These are phyloP conservation scores for Sindora glabra DNA, from an alignment of 306 rosid genomes.

Conservation along the genomic window DNA sequence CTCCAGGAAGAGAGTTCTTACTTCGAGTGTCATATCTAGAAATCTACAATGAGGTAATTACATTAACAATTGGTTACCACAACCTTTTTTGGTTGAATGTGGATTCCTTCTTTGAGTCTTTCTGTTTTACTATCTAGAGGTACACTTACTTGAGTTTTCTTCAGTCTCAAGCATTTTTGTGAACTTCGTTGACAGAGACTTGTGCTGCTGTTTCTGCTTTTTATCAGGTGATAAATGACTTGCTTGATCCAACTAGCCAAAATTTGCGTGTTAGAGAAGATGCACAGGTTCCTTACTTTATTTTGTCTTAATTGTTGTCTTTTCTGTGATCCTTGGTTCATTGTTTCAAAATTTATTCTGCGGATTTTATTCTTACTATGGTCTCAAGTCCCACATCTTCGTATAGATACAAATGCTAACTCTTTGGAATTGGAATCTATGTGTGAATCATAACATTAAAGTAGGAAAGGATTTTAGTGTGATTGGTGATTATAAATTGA, in stretches of 20 bases:
- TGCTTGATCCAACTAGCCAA: conserved; percentile 99
- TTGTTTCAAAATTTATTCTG: background rate
- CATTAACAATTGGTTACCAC: background rate
- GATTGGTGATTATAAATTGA: background rate
- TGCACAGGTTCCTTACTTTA: conserved; percentile 64
- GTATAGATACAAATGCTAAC: background rate
- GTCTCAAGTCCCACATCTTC: background rate
- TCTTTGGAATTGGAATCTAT: conserved; percentile 6
- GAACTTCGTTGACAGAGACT: no score
- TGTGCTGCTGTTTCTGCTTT: conserved; percentile 24
- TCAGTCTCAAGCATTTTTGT: no score
- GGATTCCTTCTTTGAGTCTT: background rate
- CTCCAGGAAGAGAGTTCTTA: conserved; percentile 98
- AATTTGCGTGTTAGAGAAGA: conserved; percentile 98
- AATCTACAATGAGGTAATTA: conserved; percentile 89
- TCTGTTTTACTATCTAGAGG: background rate
- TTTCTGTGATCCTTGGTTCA: background rate
- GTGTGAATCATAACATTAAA: background rate
- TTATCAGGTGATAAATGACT: conserved; percentile 93
- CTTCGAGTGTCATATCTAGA: conserved; percentile 95
- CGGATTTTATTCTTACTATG: background rate
- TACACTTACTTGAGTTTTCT: no score
- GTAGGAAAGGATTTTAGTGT: background rate
- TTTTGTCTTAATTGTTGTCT: conserved; percentile 4
- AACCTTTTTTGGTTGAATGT: background rate